A percentile compares a stretch with the other conserved stretches of the same genome.
phyloP scores from a whole-genome alignment of 306 rosid genomes.

The Hippophae tibetana region DNA sequence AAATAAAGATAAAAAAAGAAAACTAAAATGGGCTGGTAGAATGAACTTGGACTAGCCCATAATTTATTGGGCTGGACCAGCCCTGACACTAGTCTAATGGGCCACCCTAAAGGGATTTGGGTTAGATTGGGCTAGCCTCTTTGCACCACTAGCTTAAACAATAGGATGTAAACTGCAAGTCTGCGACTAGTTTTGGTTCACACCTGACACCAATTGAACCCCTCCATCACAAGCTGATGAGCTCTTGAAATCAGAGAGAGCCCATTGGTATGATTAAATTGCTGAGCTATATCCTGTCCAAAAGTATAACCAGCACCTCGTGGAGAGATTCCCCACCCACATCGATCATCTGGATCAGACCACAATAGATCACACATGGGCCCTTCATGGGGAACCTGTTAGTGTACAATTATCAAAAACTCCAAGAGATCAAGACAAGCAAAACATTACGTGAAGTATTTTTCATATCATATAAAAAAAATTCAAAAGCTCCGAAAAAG shows the following conservation, averaged over 20 bases:
- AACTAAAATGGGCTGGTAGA: too few relatives aligned
- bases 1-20: too few relatives aligned
- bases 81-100: too few relatives aligned
- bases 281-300: slow-evolving; percentile 96
- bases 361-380: slow-evolving; percentile 98
- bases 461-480: background rate
- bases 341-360: slow-evolving; percentile 99
- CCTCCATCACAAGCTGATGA: slow-evolving; percentile 99
- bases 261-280: slow-evolving; percentile 89
- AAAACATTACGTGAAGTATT: background rate
- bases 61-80: too few relatives aligned
- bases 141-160: too few relatives aligned
- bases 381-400: slow-evolving; percentile 96
- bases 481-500: too few relatives aligned
- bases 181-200: background rate
- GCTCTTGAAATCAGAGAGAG: slow-evolving; percentile 94
- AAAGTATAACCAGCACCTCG: slow-evolving; percentile 99
- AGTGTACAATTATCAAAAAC: slow-evolving; percentile 7
- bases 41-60: too few relatives aligned
- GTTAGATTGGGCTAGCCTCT: too few relatives aligned
- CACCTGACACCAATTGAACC: slow-evolving; percentile 99
- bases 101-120: too few relatives aligned
- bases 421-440: background rate
- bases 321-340: slow-evolving; percentile 99
- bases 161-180: background rate